phyloP scores from a whole-genome alignment of 2,329 filamentous ascomycete genomes.

The Calonectria naviculata region DNA sequence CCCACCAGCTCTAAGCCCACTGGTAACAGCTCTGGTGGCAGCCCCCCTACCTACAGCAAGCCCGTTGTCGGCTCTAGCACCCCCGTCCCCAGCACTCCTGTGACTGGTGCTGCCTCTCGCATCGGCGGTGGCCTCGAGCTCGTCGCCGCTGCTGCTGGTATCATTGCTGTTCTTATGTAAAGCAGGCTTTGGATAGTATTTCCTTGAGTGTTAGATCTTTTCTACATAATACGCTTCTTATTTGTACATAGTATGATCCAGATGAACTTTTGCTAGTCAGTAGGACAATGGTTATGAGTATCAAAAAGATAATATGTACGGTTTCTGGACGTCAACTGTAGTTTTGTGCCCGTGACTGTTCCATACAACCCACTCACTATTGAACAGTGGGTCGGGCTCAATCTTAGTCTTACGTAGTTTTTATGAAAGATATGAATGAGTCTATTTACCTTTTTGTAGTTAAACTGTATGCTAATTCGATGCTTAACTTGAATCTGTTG shows the following conservation, averaged over 20 bases:
- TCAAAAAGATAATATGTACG: slow-evolving; percentile 26
- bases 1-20: neutral
- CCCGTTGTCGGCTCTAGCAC: neutral
- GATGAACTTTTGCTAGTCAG: slow-evolving; percentile 35
- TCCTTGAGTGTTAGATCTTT: slow-evolving; percentile 34
- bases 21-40: slow-evolving; percentile 7
- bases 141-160: slow-evolving; percentile 45
- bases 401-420: no score
- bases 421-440: no score
- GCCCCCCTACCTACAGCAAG: slow-evolving; percentile 5
- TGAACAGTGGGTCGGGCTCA: no score
- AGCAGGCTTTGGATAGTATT: slow-evolving; percentile 34
- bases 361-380: no score
- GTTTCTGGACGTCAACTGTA: slow-evolving; percentile 7
- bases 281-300: slow-evolving; percentile 42
- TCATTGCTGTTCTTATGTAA: slow-evolving; percentile 49
- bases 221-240: slow-evolving; percentile 41
- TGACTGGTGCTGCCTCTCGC: slow-evolving; percentile 46
- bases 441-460: no score
- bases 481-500: no score
- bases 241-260: slow-evolving; percentile 44
- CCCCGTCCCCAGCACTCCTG: neutral
- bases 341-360: neutral
- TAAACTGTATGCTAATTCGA: no score
- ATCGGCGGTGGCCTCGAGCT: slow-evolving; percentile 42